Conservation (phyloP, 73 alveolate species). For the Uronychia binucleata region DNA sequence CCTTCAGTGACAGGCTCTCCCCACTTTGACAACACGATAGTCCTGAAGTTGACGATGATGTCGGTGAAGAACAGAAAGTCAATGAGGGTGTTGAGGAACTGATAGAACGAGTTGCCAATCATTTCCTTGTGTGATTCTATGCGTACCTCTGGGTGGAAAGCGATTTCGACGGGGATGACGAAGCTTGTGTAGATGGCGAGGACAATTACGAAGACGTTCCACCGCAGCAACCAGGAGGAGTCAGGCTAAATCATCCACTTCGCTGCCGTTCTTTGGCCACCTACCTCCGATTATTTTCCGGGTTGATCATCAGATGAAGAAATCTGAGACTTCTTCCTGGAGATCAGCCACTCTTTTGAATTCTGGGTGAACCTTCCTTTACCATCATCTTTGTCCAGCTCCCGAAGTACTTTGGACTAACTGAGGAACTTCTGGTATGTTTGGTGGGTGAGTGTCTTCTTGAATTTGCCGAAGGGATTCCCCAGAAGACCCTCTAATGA, state of each 20-base stretch:
- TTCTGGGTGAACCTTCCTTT: no score
- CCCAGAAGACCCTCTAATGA: background rate
- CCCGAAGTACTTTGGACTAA: background rate
- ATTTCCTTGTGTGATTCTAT: background rate
- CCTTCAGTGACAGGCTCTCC: slow-evolving; percentile 63
- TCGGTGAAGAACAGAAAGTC: slow-evolving; percentile 55
- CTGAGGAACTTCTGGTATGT: background rate
- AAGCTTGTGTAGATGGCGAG: background rate
- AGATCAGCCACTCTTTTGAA: no score
- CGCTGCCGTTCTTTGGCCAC: no score
- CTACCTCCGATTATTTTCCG: no score
- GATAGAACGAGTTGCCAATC: background rate
- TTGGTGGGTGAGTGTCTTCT: background rate
- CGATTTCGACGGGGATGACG: background rate
- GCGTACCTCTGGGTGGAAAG: background rate
- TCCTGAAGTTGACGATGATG: slow-evolving; percentile 65
- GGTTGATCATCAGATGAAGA: no score
- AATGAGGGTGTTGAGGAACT: slow-evolving; percentile 24
- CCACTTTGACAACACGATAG: slow-evolving; percentile 15
- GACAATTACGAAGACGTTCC: background rate
- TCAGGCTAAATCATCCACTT: background rate
- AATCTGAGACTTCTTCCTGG: no score
- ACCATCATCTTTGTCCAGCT: background rate
- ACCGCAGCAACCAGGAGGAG: background rate
- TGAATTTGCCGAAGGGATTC: background rate